A percentile compares a stretch with the other conserved stretches of the same genome.
Conservation (phyloP, 768 basidiomycete genomes). For the Suillus discolor region DNA sequence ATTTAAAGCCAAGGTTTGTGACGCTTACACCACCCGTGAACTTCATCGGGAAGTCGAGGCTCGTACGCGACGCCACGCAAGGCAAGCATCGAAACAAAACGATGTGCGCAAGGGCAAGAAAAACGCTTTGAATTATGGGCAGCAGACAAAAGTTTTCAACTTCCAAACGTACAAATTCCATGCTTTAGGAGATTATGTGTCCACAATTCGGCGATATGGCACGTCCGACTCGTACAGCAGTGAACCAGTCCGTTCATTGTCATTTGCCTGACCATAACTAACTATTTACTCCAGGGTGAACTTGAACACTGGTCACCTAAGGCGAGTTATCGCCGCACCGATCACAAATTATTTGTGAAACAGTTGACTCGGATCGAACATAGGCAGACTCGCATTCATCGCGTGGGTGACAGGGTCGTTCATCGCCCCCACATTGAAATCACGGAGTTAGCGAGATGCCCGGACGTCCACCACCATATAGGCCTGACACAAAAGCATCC, state of each 20-base stretch:
- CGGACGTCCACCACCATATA: neutral
- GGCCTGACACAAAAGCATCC: slow-evolving; percentile 10
- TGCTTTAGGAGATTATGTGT: slow-evolving; percentile 21
- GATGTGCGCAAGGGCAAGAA: no score
- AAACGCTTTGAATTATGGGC: no score
- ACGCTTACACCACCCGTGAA: neutral
- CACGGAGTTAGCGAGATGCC: neutral
- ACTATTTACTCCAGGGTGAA: slow-evolving; percentile 10
- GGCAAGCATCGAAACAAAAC: slow-evolving; percentile 5
- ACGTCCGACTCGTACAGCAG: slow-evolving; percentile 40
- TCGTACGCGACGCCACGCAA: neutral
- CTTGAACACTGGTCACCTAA: slow-evolving; percentile 12
- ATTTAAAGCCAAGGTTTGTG: neutral
- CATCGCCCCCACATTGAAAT: neutral
- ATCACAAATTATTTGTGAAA: neutral
- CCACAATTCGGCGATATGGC: slow-evolving; percentile 25
- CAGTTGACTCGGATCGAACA: neutral
- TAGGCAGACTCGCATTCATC: slow-evolving; percentile 2
- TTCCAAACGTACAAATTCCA: slow-evolving; percentile 29
- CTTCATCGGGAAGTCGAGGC: neutral
- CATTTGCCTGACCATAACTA: no score
- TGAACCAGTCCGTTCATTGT: slow-evolving; percentile 16
- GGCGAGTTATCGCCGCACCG: neutral
- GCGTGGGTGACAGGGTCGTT: neutral
- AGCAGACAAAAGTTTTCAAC: slow-evolving; percentile 11